Base-by-base conservation (phyloP, 129 eudicot species). In the Kitagawia praeruptora region DNA sequence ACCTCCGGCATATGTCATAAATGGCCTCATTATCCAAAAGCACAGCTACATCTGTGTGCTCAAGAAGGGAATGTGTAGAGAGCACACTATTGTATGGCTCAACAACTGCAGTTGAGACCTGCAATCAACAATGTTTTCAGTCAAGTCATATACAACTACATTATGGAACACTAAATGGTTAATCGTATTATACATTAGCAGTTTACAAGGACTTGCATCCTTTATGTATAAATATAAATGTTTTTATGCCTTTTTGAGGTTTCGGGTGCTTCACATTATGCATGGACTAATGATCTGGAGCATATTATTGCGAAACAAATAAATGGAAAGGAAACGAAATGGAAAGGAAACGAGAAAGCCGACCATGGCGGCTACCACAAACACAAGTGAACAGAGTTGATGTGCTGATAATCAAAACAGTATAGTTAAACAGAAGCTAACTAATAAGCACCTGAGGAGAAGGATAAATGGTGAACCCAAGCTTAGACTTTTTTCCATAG, bases 401-500 rank as follows among this genome's bases (percentile, higher is more conserved):
- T 5, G 75, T 27, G 27, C 18, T 38, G 31, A 58, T 21, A 23
- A 34, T 46, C 8, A 75, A 75, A 40, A 10, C 39, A 18, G 2
- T 28, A 23, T n/a, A 73, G 23, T 19, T 21, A n/a, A 27, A 38
- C 51, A 47, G 37, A 9, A 77, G 38, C 38, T 8, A n/a, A 71
- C 47, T n/a, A 42, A 71, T 77, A 85, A 63, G 84, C 53, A 90
- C 98, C 96, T 94, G 98, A 25, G 98, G 98, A 77, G 98, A 94
- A 85, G 98, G 97, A 88, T 94, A 94, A 74, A 94, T 94, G 80
- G 97, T 94, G 82, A 94, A 94, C 4, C 98, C 98, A 75, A 94
- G 98, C 91, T 94, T 94, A 28, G 98, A 94, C 92, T 94, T 94
- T 80, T 94, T 91, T 83, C 98, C 97, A 63, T 94, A 94, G 81